A percentile compares a stretch with the other conserved stretches of the same genome.
These are phyloP conservation scores for Clonostachys chloroleuca DNA, from an alignment of 2,329 filamentous ascomycete genomes.

Conservation along the genomic window DNA sequence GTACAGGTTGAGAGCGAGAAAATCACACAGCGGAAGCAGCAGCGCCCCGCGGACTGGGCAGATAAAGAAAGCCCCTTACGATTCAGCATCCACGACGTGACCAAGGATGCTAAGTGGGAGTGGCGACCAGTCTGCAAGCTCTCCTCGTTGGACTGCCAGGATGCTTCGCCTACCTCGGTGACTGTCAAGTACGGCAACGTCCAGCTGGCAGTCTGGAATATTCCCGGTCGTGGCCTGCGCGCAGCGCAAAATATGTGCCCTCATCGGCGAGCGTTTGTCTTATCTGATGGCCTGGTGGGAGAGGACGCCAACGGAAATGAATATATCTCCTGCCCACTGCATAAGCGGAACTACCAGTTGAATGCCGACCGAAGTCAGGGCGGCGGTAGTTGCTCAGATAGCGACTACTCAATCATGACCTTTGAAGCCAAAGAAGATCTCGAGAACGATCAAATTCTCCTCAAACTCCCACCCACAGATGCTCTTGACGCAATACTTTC, in stretches of 20 bases:
- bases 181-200: constrained; percentile 84
- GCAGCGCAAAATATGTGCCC: constrained; percentile 94
- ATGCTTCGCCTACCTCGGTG: constrained; percentile 64
- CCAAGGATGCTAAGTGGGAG: constrained; percentile 55
- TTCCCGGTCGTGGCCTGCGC: constrained; percentile 70
- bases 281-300: constrained; percentile 80
- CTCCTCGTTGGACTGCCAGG: constrained; percentile 62
- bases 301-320: constrained; percentile 50
- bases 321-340: constrained; percentile 84
- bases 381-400: constrained; percentile 34
- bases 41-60: constrained; percentile 74
- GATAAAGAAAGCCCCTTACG: constrained; percentile 62
- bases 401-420: constrained; percentile 74
- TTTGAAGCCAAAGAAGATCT: constrained; percentile 77
- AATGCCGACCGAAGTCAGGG: not conserved
- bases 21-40: constrained; percentile 68
- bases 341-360: constrained; percentile 87
- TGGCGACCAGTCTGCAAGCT: constrained; percentile 81
- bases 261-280: constrained; percentile 85
- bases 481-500: constrained; percentile 78
- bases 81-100: constrained; percentile 60
- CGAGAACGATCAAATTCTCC: constrained; percentile 72
- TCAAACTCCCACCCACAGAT: constrained; percentile 74
- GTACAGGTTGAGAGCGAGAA: constrained; percentile 64
- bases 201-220: constrained; percentile 81